These are phyloP conservation scores for Rhizophlyctis rosea DNA, from an alignment of 192 early-diverging fungal genomes.

Conservation along the genomic window DNA sequence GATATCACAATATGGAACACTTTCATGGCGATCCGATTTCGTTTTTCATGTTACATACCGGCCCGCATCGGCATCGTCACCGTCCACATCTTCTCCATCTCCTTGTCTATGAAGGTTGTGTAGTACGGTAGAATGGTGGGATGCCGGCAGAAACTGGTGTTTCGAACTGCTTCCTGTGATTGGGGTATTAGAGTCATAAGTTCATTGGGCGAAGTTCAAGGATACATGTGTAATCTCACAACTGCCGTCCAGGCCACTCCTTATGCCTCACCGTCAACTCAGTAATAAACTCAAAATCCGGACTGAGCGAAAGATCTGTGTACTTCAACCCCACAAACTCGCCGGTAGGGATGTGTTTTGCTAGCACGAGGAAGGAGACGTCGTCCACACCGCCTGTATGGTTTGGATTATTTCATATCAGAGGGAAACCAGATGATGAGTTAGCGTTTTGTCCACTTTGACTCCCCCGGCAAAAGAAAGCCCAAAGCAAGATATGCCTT, in stretches of 20 bases:
- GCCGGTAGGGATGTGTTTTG: conserved; percentile 45
- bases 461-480: neutral
- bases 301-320: conserved; percentile 56
- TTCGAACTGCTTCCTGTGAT: conserved; percentile 45
- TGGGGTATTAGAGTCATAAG: conserved; percentile 4
- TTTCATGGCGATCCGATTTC: no score
- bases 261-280: conserved; percentile 53
- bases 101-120: conserved; percentile 47
- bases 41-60: conserved; percentile 16
- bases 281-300: conserved; percentile 54
- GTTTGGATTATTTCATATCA: neutral
- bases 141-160: conserved; percentile 45
- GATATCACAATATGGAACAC: no score
- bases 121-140: conserved; percentile 54
- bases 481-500: neutral
- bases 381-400: conserved; percentile 57
- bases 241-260: no score
- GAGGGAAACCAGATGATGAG: conserved; percentile 1
- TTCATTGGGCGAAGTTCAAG: no score
- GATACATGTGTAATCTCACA: no score
- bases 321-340: conserved; percentile 53
- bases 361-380: conserved; percentile 55
- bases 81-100: conserved; percentile 58
- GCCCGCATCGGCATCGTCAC: conserved; percentile 52
- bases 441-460: neutral